Base-by-base conservation (phyloP, 495 filamentous ascomycete genomes). In the Penicillium chermesinum region DNA sequence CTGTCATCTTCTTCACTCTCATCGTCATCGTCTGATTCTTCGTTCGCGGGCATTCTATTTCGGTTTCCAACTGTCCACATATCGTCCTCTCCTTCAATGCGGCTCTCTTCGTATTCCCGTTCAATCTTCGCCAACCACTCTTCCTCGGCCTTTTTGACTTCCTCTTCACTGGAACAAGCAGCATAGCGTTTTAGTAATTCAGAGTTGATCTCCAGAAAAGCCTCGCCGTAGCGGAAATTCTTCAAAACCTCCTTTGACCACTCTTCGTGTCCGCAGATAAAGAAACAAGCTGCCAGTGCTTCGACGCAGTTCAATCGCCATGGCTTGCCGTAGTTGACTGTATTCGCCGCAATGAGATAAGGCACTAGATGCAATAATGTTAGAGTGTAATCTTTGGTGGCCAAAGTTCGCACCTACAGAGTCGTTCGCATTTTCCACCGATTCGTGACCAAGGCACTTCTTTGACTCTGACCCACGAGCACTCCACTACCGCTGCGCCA, bases 301-400 rank as follows among this genome's bases (percentile, higher is more conserved):
- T 98, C 93, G 37, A 86, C 93, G 55, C 93, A 98, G 67, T 98
- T 98, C 34, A 98, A 66, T 44, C 89, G 76, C 86, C 88, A 93
- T 14, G 93, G 93, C 57, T 88, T 86, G 12, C 93, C 93, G 69
- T 97, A 98, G 71, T 98, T 98, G 61, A 96, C 93, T 2, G 86
- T 85, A 61, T 98, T 98, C 36, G 93, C 94, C 14, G 93, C 93
- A 43, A 98, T 88, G 10, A 98, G 81, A 63, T 98, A 98, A 0
- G 93, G 93, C 18, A 98, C 77, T 72, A 47, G 15, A 20, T 1
- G 14, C 0, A 16, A 18, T 16, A 7, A 13, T 49, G 33, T 39
- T 9, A 34, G 6, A 48, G 22, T 48, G 43, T 22, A 27, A 14
- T 17, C 13, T 7, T n/a, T 18, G 12, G 32, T 43, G 39, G 38